These are phyloP conservation scores for Lasiodiplodia sp. DNA, from an alignment of 2,329 filamentous ascomycete species.

Conservation along the genomic window DNA sequence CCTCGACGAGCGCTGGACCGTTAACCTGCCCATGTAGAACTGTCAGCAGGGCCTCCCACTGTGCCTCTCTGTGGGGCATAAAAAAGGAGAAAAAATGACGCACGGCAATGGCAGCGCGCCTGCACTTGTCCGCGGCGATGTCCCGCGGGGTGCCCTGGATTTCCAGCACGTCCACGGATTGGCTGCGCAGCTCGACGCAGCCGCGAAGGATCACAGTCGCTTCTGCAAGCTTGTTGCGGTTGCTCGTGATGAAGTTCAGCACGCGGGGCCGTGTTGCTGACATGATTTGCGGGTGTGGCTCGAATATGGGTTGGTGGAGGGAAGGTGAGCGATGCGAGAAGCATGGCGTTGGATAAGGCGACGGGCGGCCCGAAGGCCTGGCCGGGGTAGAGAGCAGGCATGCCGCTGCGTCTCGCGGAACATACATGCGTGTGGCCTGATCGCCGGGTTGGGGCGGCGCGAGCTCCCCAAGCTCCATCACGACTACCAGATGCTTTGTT, in stretches of 20 bases:
- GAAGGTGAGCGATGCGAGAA: background rate
- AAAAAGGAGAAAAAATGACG: background rate
- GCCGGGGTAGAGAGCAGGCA: background rate
- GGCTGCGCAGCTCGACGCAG: background rate
- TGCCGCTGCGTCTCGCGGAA: background rate
- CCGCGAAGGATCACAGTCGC: background rate
- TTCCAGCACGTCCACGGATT: background rate
- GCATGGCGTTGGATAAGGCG: background rate
- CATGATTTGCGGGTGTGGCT: background rate
- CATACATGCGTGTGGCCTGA: background rate
- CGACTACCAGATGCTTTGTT: too few relatives aligned
- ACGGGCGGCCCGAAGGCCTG: too few relatives aligned
- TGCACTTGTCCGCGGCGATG: background rate
- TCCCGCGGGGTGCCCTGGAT: background rate
- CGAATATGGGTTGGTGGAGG: too few relatives aligned
- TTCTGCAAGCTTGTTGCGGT: background rate
- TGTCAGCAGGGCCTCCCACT: background rate
- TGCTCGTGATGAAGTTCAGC: background rate
- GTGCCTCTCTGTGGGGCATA: too few relatives aligned
- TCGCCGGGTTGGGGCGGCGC: too few relatives aligned
- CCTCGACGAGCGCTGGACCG: background rate
- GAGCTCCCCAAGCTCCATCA: too few relatives aligned
- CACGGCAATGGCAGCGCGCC: background rate
- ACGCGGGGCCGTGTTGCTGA: background rate
- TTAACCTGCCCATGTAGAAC: background rate